A percentile compares a stretch with the other conserved stretches of the same genome.
Evolutionary conservation across 495 filamentous ascomycete species (phyloP).

Genomic region (Barbatosphaeria neglecta): DNA sequence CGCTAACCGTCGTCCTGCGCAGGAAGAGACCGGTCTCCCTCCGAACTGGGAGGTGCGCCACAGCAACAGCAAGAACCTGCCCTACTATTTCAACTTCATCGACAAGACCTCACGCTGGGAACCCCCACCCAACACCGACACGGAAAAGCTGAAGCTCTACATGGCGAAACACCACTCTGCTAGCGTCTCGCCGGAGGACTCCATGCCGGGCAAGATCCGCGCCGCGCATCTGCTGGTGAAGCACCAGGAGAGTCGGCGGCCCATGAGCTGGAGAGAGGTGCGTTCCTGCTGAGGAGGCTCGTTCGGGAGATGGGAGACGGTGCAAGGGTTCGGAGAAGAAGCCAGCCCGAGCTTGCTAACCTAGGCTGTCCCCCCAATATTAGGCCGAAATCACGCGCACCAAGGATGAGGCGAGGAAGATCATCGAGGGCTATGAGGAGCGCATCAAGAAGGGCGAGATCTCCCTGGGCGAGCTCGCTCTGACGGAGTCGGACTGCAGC

Average conservation of each 20-base stretch:
- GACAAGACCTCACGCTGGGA: constrained; percentile 89
- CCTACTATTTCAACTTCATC: constrained; percentile 87
- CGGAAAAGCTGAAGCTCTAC: constrained; percentile 80
- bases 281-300: background rate
- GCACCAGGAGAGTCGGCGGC: constrained; percentile 74
- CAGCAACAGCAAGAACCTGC: constrained; percentile 93
- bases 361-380: background rate
- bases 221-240: constrained; percentile 87
- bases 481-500: constrained; percentile 86
- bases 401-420: constrained; percentile 74
- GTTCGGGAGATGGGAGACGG: too few relatives aligned
- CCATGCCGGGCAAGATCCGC: constrained; percentile 70
- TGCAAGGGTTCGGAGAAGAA: too few relatives aligned
- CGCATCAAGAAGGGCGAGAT: constrained; percentile 58
- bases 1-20: constrained; percentile 5
- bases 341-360: too few relatives aligned
- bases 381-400: constrained; percentile 69
- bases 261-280: constrained; percentile 81
- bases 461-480: constrained; percentile 67
- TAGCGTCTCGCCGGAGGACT: constrained; percentile 34
- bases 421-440: constrained; percentile 59
- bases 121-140: constrained; percentile 73
- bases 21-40: constrained; percentile 73
- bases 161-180: constrained; percentile 71
- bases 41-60: constrained; percentile 86